These are phyloP conservation scores for Schoenoplectus tabernaemontani DNA, from an alignment of 202 grass and related monocot genomes.

Conservation along the genomic window DNA sequence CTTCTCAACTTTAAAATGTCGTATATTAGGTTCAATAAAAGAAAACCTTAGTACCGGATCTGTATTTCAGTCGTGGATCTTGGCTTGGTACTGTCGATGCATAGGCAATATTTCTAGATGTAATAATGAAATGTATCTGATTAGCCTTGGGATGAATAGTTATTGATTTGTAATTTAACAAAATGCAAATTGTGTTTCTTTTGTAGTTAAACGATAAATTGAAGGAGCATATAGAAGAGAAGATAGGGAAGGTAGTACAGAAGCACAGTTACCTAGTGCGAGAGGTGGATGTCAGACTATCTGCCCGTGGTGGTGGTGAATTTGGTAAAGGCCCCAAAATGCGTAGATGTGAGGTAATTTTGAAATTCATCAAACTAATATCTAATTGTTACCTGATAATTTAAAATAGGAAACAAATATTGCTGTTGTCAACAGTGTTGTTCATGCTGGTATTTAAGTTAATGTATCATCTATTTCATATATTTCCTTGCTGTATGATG, in stretches of 20 bases:
- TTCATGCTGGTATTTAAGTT: background rate
- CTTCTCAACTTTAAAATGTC: background rate
- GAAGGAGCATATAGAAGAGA: constrained; percentile 93
- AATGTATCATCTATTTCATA: background rate
- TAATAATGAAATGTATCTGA: background rate
- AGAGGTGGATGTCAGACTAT: constrained; percentile 80
- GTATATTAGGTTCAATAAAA: background rate
- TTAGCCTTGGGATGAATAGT: background rate
- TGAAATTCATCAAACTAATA: background rate
- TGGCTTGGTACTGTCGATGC: background rate
- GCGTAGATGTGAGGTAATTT: constrained; percentile 53
- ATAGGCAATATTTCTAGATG: background rate
- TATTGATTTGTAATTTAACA: background rate
- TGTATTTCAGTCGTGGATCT: background rate
- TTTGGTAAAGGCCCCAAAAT: constrained; percentile 54
- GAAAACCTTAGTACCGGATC: background rate
- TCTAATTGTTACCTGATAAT: background rate
- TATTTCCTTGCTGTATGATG: background rate
- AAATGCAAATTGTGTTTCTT: background rate
- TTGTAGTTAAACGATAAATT: constrained; percentile 54
- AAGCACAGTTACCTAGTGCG: constrained; percentile 79
- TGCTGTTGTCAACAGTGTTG: background rate
- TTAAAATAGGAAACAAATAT: background rate
- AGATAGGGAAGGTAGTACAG: constrained; percentile 54
- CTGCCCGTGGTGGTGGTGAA: constrained; percentile 65